Percentiles rank a stretch among this genome's conserved stretches.
phyloP scores from a whole-genome alignment of 352 stramenopile genomes.

The Phytophthora quininea region DNA sequence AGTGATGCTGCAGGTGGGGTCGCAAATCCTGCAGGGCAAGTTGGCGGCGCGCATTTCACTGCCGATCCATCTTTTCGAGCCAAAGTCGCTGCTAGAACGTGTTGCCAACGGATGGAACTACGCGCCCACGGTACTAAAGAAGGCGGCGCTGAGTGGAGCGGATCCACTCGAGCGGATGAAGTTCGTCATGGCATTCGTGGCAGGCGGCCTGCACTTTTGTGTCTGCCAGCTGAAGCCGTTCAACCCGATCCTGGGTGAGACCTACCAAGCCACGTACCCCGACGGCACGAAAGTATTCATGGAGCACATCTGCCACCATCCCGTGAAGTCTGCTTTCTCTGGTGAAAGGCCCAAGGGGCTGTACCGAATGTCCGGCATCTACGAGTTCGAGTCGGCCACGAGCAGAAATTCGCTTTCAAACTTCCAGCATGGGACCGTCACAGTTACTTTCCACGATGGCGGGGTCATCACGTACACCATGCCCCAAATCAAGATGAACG shows the following conservation, averaged over 20 bases:
- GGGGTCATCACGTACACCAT: constrained; percentile 66
- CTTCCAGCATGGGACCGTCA: constrained; percentile 52
- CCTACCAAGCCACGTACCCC: constrained; percentile 74
- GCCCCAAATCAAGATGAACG: constrained; percentile 84
- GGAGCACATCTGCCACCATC: constrained; percentile 79
- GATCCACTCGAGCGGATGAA: constrained; percentile 77
- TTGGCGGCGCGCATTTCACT: constrained; percentile 73
- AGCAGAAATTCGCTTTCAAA: constrained; percentile 75
- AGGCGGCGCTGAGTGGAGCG: constrained; percentile 48
- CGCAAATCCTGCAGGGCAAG: constrained; percentile 72
- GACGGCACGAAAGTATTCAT: constrained; percentile 73
- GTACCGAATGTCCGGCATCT: constrained; percentile 60
- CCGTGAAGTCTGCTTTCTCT: constrained; percentile 66
- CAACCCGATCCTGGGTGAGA: constrained; percentile 83
- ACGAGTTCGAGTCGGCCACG: constrained; percentile 77
- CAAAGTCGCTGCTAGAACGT: constrained; percentile 73
- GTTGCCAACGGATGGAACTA: constrained; percentile 80
- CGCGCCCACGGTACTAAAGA: constrained; percentile 75
- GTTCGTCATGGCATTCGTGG: constrained; percentile 72
- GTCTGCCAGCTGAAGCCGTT: constrained; percentile 80
- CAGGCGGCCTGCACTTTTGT: constrained; percentile 75
- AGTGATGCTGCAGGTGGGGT: constrained; percentile 76
- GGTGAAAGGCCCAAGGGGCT: constrained; percentile 51
- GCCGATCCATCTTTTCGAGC: constrained; percentile 80
- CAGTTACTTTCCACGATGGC: constrained; percentile 60